phyloP scores from a whole-genome alignment of 1,139 yeast species.

The Schizosaccharomyces versatilis region DNA sequence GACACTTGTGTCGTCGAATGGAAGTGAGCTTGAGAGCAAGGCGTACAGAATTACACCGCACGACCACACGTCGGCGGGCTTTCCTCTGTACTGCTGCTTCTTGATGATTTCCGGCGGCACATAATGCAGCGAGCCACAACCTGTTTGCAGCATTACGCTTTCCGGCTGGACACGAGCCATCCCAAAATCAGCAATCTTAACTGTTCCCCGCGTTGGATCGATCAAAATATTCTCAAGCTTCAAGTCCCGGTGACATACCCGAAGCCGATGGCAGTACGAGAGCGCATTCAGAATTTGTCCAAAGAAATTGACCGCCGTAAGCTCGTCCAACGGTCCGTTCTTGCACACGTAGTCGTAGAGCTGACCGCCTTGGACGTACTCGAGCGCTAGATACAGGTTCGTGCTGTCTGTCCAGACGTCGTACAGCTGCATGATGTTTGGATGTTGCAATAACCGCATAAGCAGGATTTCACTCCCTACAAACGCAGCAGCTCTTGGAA shows the following conservation, averaged over 20 bases:
- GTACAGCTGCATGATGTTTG: constrained; percentile 81
- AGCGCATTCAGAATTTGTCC: constrained; percentile 85
- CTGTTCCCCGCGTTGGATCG: constrained; percentile 56
- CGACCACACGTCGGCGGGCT: constrained; percentile 95
- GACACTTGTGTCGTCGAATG: constrained; percentile 90
- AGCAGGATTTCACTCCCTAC: constrained; percentile 89
- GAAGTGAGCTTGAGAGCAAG: constrained; percentile 75
- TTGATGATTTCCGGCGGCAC: constrained; percentile 96
- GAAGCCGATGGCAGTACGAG: constrained; percentile 77
- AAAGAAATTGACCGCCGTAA: constrained; percentile 73
- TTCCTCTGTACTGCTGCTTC: constrained; percentile 84
- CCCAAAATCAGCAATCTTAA: constrained; percentile 94
- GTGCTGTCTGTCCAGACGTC: constrained; percentile 98
- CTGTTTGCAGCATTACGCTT: constrained; percentile 68
- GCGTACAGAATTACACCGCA: constrained; percentile 93
- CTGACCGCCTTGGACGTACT: constrained; percentile 95
- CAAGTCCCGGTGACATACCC: constrained; percentile 81
- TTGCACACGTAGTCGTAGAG: constrained; percentile 76
- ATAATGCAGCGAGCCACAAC: constrained; percentile 96
- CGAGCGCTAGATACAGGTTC: constrained; percentile 58
- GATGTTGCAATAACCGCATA: constrained; percentile 76
- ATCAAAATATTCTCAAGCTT: constrained; percentile 83
- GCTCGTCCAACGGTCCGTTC: constrained; percentile 68
- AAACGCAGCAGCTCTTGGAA: constrained; percentile 43
- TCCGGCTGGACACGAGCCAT: constrained; percentile 96